These are phyloP conservation scores for Petunia secreta DNA, from an alignment of 257 asterid genomes.

Conservation along the genomic window DNA sequence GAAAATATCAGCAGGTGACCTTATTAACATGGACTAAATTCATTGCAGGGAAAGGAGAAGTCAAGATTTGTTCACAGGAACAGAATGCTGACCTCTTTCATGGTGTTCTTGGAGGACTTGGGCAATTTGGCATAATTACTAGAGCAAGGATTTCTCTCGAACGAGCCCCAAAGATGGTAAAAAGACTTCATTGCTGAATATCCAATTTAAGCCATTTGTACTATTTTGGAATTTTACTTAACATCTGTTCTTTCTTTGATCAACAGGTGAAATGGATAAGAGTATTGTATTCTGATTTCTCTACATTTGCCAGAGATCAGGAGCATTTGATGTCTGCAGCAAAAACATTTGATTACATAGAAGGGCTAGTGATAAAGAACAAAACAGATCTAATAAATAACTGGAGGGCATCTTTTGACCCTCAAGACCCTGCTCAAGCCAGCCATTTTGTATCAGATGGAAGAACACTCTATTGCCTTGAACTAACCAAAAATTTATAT, in stretches of 20 bases:
- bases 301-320: constrained; percentile 68
- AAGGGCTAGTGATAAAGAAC: constrained; percentile 83
- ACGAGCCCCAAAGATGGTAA: constrained; percentile 89
- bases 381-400: constrained; percentile 61
- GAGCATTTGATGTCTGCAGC: constrained; percentile 64
- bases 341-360: constrained; percentile 77
- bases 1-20: neutral
- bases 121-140: constrained; percentile 91
- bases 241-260: constrained; percentile 25
- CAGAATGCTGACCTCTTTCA: constrained; percentile 85
- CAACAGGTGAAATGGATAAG: constrained; percentile 93
- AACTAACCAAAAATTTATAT: constrained; percentile 64
- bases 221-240: neutral
- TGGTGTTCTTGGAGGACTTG: constrained; percentile 89
- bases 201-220: neutral
- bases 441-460: constrained; percentile 72
- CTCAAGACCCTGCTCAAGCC: constrained; percentile 68
- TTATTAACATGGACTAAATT: constrained; percentile 21
- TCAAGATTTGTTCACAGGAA: constrained; percentile 70
- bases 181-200: neutral
- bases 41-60: constrained; percentile 85
- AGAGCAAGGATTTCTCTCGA: constrained; percentile 82
- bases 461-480: constrained; percentile 77
- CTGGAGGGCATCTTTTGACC: constrained; percentile 83
- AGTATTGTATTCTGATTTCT: constrained; percentile 77